Conservation (phyloP, 2,329 filamentous ascomycete species). For the Aspergillus persii region DNA sequence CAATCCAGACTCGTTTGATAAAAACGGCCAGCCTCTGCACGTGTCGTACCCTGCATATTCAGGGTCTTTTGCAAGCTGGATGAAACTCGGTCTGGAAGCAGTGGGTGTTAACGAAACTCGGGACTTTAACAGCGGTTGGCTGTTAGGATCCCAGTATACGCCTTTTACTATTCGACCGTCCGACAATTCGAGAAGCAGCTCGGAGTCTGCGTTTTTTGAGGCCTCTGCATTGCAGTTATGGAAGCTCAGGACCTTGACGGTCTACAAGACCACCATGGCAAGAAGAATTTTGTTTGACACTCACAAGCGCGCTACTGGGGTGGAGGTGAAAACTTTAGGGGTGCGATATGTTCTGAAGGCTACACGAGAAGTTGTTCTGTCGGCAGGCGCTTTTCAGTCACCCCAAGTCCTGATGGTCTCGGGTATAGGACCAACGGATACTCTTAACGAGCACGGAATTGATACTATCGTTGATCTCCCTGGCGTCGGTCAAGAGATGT, state of each 20-base stretch:
- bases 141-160: conserved; percentile 42
- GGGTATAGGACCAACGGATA: conserved; percentile 44
- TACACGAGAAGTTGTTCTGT: conserved; percentile 49
- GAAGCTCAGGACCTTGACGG: conserved; percentile 30
- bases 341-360: conserved; percentile 49
- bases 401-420: conserved; percentile 56
- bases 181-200: conserved; percentile 51
- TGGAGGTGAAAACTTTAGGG: conserved; percentile 42
- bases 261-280: conserved; percentile 47
- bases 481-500: conserved; percentile 40
- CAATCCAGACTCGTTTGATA: conserved; percentile 29
- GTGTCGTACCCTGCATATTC: conserved; percentile 44
- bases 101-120: conserved; percentile 39
- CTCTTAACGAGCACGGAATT: conserved; percentile 25
- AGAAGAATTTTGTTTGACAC: conserved; percentile 53
- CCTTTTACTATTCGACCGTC: conserved; percentile 50
- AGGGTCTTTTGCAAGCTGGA: conserved; percentile 40
- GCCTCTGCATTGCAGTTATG: conserved; percentile 14
- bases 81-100: conserved; percentile 35
- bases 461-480: conserved; percentile 26
- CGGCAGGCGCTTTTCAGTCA: conserved; percentile 54
- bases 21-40: conserved; percentile 37
- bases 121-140: conserved; percentile 45
- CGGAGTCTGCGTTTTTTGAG: conserved; percentile 39
- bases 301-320: conserved; percentile 43